Conservation (phyloP, 129 eudicot genomes). For the Scalesia atractyloides region DNA sequence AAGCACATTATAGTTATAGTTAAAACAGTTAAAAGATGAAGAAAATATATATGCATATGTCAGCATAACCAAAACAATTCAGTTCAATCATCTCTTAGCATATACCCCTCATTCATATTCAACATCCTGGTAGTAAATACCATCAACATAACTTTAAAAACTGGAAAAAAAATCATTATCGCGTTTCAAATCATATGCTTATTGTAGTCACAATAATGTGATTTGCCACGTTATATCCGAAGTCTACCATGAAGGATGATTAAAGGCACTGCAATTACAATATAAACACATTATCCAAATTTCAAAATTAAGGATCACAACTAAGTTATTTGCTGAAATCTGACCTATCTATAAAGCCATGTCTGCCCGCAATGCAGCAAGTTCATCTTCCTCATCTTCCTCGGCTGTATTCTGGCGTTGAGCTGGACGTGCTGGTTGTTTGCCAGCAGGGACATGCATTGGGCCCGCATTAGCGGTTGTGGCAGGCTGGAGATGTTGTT, state of each 20-base stretch:
- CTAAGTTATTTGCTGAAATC: background rate
- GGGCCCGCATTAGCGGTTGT: conserved; percentile 11
- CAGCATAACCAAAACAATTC: background rate
- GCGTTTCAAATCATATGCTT: background rate
- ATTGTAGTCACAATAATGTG: background rate
- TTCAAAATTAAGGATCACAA: background rate
- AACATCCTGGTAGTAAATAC: conserved; percentile 1
- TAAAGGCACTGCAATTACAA: background rate
- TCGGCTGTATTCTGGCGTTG: conserved; percentile 42
- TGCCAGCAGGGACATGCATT: conserved; percentile 10
- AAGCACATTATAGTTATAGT: no score
- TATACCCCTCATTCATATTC: background rate
- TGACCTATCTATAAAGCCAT: conserved; percentile 42
- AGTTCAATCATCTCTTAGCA: background rate
- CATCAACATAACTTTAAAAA: background rate
- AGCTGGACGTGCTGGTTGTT: conserved; percentile 36
- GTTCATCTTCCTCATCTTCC: conserved; percentile 65
- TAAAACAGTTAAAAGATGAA: no score
- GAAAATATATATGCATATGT: no score
- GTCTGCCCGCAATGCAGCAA: conserved; percentile 56
- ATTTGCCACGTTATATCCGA: background rate
- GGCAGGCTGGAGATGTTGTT: conserved; percentile 34
- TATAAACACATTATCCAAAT: background rate
- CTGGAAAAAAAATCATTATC: background rate
- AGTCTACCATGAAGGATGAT: conserved; percentile 17